Evolutionary conservation across 108 stramenopile species (phyloP).

Genomic region (Cyclotella distinguenda): DNA sequence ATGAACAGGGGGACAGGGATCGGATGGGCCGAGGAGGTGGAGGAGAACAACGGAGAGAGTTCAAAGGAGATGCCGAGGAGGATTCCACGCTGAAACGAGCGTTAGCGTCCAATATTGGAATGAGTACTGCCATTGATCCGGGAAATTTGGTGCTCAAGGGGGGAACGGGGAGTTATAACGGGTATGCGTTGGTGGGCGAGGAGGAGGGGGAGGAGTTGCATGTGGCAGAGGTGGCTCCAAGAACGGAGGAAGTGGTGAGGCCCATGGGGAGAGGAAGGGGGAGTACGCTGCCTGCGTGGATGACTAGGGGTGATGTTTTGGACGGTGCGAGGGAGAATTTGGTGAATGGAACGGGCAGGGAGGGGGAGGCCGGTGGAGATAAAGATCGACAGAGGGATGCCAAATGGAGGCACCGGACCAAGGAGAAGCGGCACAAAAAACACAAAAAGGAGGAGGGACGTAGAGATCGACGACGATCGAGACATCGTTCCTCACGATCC

Average conservation of each 20-base stretch:
- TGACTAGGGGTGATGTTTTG: conserved; percentile 41
- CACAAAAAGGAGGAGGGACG: conserved; percentile 14
- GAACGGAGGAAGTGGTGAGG: conserved; percentile 6
- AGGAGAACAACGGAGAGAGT: background rate
- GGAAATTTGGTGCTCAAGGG: conserved; percentile 43
- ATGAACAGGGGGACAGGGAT: too few relatives aligned
- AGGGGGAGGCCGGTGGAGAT: background rate
- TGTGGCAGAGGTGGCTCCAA: background rate
- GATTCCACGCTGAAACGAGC: conserved; percentile 24
- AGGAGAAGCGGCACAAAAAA: conserved; percentile 3
- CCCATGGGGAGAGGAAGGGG: conserved; percentile 67
- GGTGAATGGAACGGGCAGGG: conserved; percentile 22
- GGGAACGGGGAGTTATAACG: conserved; percentile 30
- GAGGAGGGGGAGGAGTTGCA: conserved; percentile 60
- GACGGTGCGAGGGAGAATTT: too few relatives aligned
- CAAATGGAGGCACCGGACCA: background rate
- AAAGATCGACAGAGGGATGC: background rate
- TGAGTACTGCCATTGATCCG: conserved; percentile 71
- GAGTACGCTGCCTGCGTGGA: conserved; percentile 66
- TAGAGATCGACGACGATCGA: conserved; percentile 2
- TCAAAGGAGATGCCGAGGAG: background rate
- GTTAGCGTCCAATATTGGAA: conserved; percentile 60
- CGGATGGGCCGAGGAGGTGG: too few relatives aligned
- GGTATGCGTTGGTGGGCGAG: conserved; percentile 67
- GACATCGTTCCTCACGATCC: too few relatives aligned